These are phyloP conservation scores for Dryadomyces quercus-mongolicae DNA, from an alignment of 2,329 filamentous ascomycete species.

Conservation along the genomic window DNA sequence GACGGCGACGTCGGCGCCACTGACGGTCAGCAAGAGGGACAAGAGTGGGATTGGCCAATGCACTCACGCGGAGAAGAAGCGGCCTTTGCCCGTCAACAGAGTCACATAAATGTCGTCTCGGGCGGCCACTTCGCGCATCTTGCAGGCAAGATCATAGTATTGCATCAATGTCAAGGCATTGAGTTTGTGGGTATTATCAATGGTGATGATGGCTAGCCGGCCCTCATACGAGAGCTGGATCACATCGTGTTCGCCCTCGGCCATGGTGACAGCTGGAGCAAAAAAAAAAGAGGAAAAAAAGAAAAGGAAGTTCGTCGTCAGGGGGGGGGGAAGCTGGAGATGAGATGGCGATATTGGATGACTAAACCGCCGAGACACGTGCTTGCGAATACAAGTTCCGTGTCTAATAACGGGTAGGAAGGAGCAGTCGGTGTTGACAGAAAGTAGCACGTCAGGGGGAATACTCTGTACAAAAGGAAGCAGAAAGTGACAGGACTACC, in stretches of 20 bases:
- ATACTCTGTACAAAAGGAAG: not conserved
- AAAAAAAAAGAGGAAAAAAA: not conserved
- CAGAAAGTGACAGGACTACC: not conserved
- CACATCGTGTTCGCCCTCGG: slow-evolving; percentile 19
- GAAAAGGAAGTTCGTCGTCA: not conserved
- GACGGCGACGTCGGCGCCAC: slow-evolving; percentile 67
- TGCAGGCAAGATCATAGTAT: slow-evolving; percentile 67
- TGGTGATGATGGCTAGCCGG: slow-evolving; percentile 70
- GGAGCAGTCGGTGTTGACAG: too few species aligned
- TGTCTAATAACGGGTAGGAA: too few species aligned
- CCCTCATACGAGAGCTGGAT: slow-evolving; percentile 49
- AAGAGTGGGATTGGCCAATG: not conserved
- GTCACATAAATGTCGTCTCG: slow-evolving; percentile 77
- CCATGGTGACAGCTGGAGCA: slow-evolving; percentile 1
- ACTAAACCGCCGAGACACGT: not conserved
- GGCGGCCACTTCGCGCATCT: slow-evolving; percentile 64
- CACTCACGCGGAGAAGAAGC: slow-evolving; percentile 74
- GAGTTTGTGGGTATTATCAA: slow-evolving; percentile 77
- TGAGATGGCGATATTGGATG: not conserved
- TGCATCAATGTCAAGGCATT: slow-evolving; percentile 62
- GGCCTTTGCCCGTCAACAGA: slow-evolving; percentile 71
- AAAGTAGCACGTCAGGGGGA: too few species aligned
- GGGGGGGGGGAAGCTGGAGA: too few species aligned
- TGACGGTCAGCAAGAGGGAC: slow-evolving; percentile 21
- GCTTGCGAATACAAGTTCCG: not conserved